These are phyloP conservation scores for Dentipellis sp. DNA, from an alignment of 768 basidiomycete genomes.

Conservation along the genomic window DNA sequence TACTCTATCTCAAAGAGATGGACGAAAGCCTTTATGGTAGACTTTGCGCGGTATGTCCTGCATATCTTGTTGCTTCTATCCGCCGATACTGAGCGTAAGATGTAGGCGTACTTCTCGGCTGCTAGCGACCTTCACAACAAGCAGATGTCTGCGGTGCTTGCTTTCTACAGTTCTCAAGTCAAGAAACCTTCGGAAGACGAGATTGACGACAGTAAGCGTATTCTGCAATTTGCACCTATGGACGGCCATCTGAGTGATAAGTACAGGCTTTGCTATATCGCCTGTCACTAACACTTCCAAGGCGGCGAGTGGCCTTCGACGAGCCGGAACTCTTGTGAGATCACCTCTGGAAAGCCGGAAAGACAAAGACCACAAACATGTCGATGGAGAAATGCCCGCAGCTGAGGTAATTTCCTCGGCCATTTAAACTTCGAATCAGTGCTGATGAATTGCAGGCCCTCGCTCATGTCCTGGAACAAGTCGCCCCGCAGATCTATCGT, in stretches of 20 bases:
- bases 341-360: slow-evolving; percentile 52
- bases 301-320: slow-evolving; percentile 53
- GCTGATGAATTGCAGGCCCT: slow-evolving; percentile 47
- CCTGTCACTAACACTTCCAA: slow-evolving; percentile 35
- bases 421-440: background rate
- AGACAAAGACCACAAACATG: slow-evolving; percentile 44
- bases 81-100: background rate
- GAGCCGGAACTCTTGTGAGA: slow-evolving; percentile 81
- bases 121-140: slow-evolving; percentile 72
- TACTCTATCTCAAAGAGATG: slow-evolving; percentile 95
- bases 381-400: slow-evolving; percentile 53
- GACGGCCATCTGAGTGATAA: background rate
- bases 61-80: background rate
- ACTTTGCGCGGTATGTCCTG: slow-evolving; percentile 67
- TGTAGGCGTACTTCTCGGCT: slow-evolving; percentile 83
- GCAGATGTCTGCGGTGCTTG: slow-evolving; percentile 71
- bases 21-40: slow-evolving; percentile 83
- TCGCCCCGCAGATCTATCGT: slow-evolving; percentile 63
- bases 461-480: slow-evolving; percentile 61
- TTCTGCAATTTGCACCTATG: background rate
- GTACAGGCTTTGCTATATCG: slow-evolving; percentile 17
- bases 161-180: slow-evolving; percentile 45
- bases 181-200: slow-evolving; percentile 70
- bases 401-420: slow-evolving; percentile 46
- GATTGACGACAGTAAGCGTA: slow-evolving; percentile 33